These are phyloP conservation scores for Lentinula edodes DNA, from an alignment of 768 basidiomycete genomes.

Conservation along the genomic window DNA sequence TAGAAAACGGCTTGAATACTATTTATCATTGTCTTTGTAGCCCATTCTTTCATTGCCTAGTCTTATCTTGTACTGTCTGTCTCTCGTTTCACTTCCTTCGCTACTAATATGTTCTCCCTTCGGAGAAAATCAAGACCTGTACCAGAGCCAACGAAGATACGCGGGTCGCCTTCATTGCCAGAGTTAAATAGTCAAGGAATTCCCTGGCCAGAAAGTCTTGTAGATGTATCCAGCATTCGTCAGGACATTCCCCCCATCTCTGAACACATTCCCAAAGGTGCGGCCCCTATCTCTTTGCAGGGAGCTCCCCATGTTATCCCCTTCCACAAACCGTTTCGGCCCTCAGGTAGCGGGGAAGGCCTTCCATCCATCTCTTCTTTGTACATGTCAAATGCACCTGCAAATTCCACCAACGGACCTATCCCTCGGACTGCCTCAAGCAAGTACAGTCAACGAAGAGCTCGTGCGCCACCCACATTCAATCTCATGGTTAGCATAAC, in stretches of 20 bases:
- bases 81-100: slow-evolving; percentile 4
- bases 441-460: slow-evolving; percentile 59
- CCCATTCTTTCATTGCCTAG: slow-evolving; percentile 7
- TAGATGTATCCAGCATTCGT: slow-evolving; percentile 65
- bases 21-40: neutral
- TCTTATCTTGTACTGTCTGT: slow-evolving; percentile 7
- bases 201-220: slow-evolving; percentile 80
- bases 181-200: slow-evolving; percentile 70
- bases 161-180: slow-evolving; percentile 77
- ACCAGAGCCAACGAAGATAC: slow-evolving; percentile 46
- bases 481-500: slow-evolving; percentile 67
- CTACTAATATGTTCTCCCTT: slow-evolving; percentile 62
- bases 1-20: slow-evolving; percentile 1
- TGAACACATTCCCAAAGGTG: slow-evolving; percentile 50
- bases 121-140: slow-evolving; percentile 61
- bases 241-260: slow-evolving; percentile 28
- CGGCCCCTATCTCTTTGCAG: slow-evolving; percentile 63
- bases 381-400: slow-evolving; percentile 60
- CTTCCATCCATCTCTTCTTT: slow-evolving; percentile 59
- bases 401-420: slow-evolving; percentile 51
- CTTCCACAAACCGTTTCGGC: slow-evolving; percentile 82
- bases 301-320: slow-evolving; percentile 51
- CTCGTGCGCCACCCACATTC: slow-evolving; percentile 69
- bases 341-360: slow-evolving; percentile 38
- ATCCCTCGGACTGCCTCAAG: slow-evolving; percentile 29